Conservation (phyloP, 306 rosid genomes). For the Pterocarpus macrocarpus region DNA sequence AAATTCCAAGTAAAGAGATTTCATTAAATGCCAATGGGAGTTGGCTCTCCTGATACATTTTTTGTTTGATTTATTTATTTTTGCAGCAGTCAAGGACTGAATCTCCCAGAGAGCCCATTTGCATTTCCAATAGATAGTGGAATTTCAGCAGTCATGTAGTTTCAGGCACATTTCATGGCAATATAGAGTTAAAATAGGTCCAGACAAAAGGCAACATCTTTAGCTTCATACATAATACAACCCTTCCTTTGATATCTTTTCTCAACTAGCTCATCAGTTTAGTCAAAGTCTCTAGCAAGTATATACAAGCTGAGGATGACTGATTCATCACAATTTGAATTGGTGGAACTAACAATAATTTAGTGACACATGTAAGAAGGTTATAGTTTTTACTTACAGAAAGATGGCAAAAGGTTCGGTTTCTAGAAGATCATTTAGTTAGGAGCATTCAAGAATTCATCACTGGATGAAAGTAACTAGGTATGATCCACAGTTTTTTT, state of each 20-base stretch:
- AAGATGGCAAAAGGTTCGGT: slow-evolving; percentile 23
- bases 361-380: slow-evolving; percentile 40
- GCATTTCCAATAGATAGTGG: slow-evolving; percentile 45
- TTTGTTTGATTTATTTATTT: background rate
- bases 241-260: background rate
- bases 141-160: slow-evolving; percentile 46
- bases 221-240: slow-evolving; percentile 19
- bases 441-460: background rate
- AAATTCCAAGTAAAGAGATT: too few species aligned
- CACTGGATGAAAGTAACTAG: slow-evolving; percentile 9
- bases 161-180: slow-evolving; percentile 4
- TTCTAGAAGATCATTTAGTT: slow-evolving; percentile 31
- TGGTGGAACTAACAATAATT: slow-evolving; percentile 37
- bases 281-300: slow-evolving; percentile 36
- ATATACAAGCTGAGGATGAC: slow-evolving; percentile 36
- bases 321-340: background rate
- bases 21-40: too few species aligned
- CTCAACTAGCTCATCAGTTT: slow-evolving; percentile 17
- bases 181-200: slow-evolving; percentile 32
- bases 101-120: slow-evolving; percentile 89
- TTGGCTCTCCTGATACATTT: too few species aligned
- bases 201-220: slow-evolving; percentile 15
- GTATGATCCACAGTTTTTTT: slow-evolving; percentile 9
- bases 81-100: slow-evolving; percentile 61
- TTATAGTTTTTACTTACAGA: slow-evolving; percentile 32